phyloP scores from a whole-genome alignment of 2,329 filamentous ascomycete genomes.

The Botrytis byssoidea region DNA sequence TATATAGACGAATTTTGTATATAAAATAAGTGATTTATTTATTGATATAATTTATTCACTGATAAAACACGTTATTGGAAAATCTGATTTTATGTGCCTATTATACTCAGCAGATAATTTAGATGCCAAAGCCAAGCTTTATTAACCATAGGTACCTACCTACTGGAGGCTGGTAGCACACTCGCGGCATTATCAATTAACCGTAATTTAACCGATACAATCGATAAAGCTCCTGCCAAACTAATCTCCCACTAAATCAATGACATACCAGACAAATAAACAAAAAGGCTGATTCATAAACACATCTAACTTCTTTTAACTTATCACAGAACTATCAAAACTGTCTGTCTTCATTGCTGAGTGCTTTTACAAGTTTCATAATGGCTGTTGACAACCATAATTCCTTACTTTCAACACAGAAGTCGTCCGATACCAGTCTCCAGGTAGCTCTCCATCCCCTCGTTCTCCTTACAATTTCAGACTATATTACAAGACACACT shows the following conservation, averaged over 20 bases:
- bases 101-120: not conserved
- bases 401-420: conserved; percentile 63
- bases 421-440: conserved; percentile 63
- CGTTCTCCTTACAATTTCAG: conserved; percentile 92
- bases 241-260: not conserved
- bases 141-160: not conserved
- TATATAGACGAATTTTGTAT: too few species aligned
- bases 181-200: not conserved
- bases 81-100: not conserved
- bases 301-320: not conserved
- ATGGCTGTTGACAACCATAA: conserved; percentile 52
- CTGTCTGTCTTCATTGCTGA: not conserved
- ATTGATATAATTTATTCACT: too few species aligned
- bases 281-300: not conserved
- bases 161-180: not conserved
- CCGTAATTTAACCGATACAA: conserved; percentile 8
- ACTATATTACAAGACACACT: conserved; percentile 90
- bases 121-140: not conserved
- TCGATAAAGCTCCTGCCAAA: conserved; percentile 14
- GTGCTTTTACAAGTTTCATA: conserved; percentile 24
- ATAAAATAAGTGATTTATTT: too few species aligned
- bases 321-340: not conserved
- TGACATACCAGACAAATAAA: not conserved
- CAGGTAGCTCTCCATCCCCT: conserved; percentile 87
- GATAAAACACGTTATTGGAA: too few species aligned